Base-by-base conservation (phyloP, 169 alveolate genomes). In the Plasmodium relictum region DNA sequence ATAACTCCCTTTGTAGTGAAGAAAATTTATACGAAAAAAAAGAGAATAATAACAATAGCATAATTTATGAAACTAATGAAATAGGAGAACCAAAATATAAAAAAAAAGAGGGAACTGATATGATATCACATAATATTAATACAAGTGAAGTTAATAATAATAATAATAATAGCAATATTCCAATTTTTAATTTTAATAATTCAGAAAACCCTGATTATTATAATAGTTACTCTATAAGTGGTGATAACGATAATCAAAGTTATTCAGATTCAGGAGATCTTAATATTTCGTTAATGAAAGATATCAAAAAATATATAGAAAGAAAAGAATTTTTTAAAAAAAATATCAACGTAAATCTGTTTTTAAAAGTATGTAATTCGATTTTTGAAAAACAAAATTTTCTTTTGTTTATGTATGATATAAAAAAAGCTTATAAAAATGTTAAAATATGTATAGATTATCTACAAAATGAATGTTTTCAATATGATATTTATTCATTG, bases 251-350 rank as follows among this genome's bases (percentile, higher is more conserved):
- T 9, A 52, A 14, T 52, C 7, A 52, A 52, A n/a, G 20, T 14
- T n/a, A 54, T 16, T 3, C 3, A 16, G 63, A 54, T 0, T 18
- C 14, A 48, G 14, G 22, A 20, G 76, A 78, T 42, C 14, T 78
- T 26, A 45, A 78, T 14, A 18, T 63, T 31, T 78, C 74, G 2
- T 42, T 78, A 6, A 54, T 78, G 7, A 63, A 78, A 14, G 65
- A 65, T 12, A 78, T 78, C 59, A 78, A 54, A 71, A 83, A 68
- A 18, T 24, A 83, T 56, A 54, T 83, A 16, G 54, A 83, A 48
- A 68, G 68, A 26, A 83, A 68, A 18, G 83, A 50, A 68, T 83
- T 83, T 54, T 83, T 83, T 22, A 48, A 52, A 68, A 83, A 50
- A 6, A 83, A 59, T 22, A 68, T 83, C 4, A 24, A 83, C 39